A percentile compares a stretch with the other conserved stretches of the same genome.
These are phyloP conservation scores for Leucocoprinus leucothites DNA, from an alignment of 768 basidiomycete genomes.

Conservation along the genomic window DNA sequence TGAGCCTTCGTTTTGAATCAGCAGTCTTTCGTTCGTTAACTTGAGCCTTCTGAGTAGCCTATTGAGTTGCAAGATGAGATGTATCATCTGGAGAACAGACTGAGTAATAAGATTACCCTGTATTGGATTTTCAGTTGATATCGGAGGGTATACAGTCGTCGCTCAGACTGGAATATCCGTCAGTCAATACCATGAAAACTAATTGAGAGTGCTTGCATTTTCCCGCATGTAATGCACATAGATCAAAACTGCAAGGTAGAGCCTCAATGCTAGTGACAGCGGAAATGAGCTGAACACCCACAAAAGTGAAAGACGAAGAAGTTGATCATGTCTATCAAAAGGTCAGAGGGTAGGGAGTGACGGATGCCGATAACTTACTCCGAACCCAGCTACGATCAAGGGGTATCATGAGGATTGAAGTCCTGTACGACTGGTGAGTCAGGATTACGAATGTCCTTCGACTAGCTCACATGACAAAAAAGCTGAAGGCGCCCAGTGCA, in stretches of 20 bases:
- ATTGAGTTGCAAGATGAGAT: slow-evolving; percentile 1
- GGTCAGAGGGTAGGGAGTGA: not conserved
- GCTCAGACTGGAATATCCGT: slow-evolving; percentile 47
- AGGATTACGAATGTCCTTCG: not conserved
- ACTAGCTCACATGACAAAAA: slow-evolving; percentile 47
- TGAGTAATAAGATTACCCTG: slow-evolving; percentile 29
- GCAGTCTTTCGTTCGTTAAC: slow-evolving; percentile 71
- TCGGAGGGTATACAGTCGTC: slow-evolving; percentile 65
- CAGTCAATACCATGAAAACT: not conserved
- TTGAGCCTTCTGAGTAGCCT: slow-evolving; percentile 73
- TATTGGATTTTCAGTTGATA: slow-evolving; percentile 77
- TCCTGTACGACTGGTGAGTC: slow-evolving; percentile 18
- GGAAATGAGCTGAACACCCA: slow-evolving; percentile 22
- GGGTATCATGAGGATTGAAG: slow-evolving; percentile 38
- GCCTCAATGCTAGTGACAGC: slow-evolving; percentile 10
- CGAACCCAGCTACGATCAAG: slow-evolving; percentile 29
- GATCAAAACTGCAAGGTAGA: slow-evolving; percentile 54
- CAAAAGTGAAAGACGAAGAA: slow-evolving; percentile 76
- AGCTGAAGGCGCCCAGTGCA: slow-evolving; percentile 49
- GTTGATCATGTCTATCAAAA: slow-evolving; percentile 53
- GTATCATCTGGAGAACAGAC: not conserved
- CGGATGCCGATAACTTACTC: slow-evolving; percentile 24
- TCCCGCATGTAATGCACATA: slow-evolving; percentile 71
- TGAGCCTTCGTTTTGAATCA: slow-evolving; percentile 80
- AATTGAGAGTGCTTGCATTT: slow-evolving; percentile 34